Evolutionary conservation across 257 asterid species (phyloP).

Genomic region (Lavandula angustifolia): DNA sequence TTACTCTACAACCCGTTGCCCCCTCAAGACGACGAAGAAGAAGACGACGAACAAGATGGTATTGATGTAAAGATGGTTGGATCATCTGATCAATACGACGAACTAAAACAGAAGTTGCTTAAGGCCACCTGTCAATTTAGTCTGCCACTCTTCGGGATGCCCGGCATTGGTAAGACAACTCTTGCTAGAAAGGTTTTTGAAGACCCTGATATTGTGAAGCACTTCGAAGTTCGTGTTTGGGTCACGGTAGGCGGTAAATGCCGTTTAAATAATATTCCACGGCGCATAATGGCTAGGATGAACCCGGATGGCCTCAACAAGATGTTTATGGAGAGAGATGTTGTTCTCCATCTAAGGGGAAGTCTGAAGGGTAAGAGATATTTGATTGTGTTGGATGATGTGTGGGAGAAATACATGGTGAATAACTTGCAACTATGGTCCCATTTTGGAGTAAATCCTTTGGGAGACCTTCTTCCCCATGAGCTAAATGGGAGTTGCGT

Average conservation of each 20-base stretch:
- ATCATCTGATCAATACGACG: background rate
- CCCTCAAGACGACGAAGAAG: background rate
- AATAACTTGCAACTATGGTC: no score
- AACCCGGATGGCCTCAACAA: no score
- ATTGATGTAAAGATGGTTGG: background rate
- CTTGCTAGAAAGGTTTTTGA: background rate
- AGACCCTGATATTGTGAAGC: background rate
- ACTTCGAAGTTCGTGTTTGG: background rate
- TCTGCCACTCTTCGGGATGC: background rate
- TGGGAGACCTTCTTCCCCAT: background rate
- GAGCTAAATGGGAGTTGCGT: background rate
- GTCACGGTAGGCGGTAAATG: background rate
- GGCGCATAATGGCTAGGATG: background rate
- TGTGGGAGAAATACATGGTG: background rate
- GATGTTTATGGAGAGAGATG: no score
- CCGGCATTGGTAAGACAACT: background rate
- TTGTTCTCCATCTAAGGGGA: no score
- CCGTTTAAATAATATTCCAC: background rate
- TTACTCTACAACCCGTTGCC: background rate
- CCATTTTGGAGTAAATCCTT: background rate
- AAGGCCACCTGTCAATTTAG: no score
- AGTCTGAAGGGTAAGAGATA: background rate
- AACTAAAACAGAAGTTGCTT: background rate
- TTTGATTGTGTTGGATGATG: slow-evolving; percentile 3
- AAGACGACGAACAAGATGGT: no score